phyloP scores from a whole-genome alignment of 176 grass and related monocot genomes.

The Oryza rufipogon region DNA sequence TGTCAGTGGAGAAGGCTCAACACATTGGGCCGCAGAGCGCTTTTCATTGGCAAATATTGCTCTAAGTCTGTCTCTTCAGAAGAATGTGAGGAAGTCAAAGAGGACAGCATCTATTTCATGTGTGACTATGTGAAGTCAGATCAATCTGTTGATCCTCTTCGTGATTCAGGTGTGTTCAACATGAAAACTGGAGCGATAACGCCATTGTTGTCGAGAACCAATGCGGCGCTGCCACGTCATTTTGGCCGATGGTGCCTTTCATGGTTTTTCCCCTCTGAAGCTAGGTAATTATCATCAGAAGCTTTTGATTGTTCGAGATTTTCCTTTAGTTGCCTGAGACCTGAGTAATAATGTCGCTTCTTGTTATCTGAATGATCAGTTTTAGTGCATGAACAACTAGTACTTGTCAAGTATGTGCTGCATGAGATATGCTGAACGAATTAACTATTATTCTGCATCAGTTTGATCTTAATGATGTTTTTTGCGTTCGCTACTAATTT shows the following conservation, averaged over 20 bases:
- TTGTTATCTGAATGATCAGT: no score
- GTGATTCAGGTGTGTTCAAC: not conserved
- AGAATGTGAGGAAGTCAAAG: not conserved
- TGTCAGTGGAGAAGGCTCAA: not conserved
- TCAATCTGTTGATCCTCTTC: not conserved
- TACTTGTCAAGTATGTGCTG: no score
- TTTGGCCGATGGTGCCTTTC: not conserved
- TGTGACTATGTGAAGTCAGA: not conserved
- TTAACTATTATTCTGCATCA: no score
- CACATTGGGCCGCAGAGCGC: not conserved
- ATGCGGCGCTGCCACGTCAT: no score
- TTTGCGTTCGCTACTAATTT: no score
- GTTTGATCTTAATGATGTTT: no score
- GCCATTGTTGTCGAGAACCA: not conserved
- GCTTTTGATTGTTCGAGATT: no score
- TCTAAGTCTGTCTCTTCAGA: not conserved
- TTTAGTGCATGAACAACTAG: no score
- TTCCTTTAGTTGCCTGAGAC: no score
- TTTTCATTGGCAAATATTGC: not conserved
- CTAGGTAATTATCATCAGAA: no score
- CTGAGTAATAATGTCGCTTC: no score
- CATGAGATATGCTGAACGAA: no score
- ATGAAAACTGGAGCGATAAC: not conserved
- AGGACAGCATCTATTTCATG: constrained; percentile 19
- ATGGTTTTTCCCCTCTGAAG: constrained; percentile 4